Evolutionary conservation across 495 filamentous ascomycete genomes (phyloP).

Genomic region (Tuber umbilicatum): DNA sequence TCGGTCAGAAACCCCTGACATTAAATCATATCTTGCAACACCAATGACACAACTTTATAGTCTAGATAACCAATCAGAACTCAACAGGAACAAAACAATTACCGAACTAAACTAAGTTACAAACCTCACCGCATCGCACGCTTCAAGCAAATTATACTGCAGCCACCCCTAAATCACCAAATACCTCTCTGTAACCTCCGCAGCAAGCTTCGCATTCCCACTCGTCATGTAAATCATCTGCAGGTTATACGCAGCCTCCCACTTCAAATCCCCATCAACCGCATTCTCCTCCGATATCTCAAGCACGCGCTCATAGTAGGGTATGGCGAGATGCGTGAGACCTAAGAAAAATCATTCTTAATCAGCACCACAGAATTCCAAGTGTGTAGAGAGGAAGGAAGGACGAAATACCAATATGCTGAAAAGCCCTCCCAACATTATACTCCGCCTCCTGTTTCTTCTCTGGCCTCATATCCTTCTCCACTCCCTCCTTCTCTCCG

Average conservation of each 20-base stretch:
- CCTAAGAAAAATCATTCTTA: slow-evolving; percentile 38
- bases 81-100: not conserved
- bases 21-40: too few species aligned
- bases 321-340: slow-evolving; percentile 66
- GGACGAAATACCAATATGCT: slow-evolving; percentile 54
- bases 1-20: too few species aligned
- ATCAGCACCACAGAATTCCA: not conserved
- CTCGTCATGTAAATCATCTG: slow-evolving; percentile 60
- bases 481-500: slow-evolving; percentile 1
- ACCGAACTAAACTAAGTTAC: not conserved
- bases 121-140: not conserved
- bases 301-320: slow-evolving; percentile 61
- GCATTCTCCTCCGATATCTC: slow-evolving; percentile 33
- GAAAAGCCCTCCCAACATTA: slow-evolving; percentile 76
- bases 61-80: not conserved
- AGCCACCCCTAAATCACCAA: slow-evolving; percentile 38
- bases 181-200: slow-evolving; percentile 54
- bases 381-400: not conserved
- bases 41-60: too few species aligned
- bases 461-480: slow-evolving; percentile 34
- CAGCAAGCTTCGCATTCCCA: slow-evolving; percentile 55
- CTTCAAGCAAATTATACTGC: not conserved
- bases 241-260: slow-evolving; percentile 71
- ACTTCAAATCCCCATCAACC: slow-evolving; percentile 55
- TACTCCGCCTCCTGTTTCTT: slow-evolving; percentile 73